Evolutionary conservation across 2,329 filamentous ascomycete species (phyloP).

Genomic region (Hypomyces rosellus): DNA sequence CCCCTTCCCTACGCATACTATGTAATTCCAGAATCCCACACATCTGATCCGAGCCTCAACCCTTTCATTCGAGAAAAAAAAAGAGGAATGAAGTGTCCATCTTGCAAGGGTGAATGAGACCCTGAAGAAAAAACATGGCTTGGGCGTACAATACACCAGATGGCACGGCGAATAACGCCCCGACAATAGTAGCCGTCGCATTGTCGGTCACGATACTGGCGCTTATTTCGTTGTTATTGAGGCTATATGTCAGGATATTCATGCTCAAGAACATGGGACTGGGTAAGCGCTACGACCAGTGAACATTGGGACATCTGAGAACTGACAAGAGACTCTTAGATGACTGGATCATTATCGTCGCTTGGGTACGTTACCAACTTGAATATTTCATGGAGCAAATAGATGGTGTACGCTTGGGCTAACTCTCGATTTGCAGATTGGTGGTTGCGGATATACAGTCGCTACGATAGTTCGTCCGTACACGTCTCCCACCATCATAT

Average conservation of each 20-base stretch:
- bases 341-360: constrained; percentile 15
- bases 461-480: constrained; percentile 31
- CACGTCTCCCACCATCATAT: not conserved
- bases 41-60: no score
- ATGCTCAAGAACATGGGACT: constrained; percentile 29
- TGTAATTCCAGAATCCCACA: no score
- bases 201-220: constrained; percentile 24
- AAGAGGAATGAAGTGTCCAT: no score
- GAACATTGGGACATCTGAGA: no score
- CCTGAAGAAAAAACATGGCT: constrained; percentile 20
- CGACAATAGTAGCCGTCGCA: constrained; percentile 25
- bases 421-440: constrained; percentile 17
- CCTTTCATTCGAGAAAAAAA: no score
- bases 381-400: not conserved
- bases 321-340: constrained; percentile 6
- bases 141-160: constrained; percentile 31
- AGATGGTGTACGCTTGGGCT: not conserved
- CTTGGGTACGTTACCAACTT: constrained; percentile 20
- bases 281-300: constrained; percentile 5
- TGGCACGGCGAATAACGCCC: constrained; percentile 28
- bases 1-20: no score
- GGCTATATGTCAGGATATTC: constrained; percentile 27
- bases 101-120: no score
- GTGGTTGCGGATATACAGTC: constrained; percentile 28
- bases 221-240: constrained; percentile 24